Conservation (phyloP, 2,329 filamentous ascomycete genomes). For the Trichoderma afroharzianum region DNA sequence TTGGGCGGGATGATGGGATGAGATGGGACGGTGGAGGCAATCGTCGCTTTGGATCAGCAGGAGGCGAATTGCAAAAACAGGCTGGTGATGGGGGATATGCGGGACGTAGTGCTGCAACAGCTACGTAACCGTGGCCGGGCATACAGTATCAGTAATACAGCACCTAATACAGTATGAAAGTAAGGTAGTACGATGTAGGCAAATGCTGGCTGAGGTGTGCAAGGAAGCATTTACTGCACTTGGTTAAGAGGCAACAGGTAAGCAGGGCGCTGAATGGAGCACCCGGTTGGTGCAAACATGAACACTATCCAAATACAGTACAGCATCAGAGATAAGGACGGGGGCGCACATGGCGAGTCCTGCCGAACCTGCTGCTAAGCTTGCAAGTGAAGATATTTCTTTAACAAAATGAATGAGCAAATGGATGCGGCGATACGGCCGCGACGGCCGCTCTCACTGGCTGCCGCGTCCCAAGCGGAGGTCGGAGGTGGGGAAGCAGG, state of each 20-base stretch:
- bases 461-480: background rate
- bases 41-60: background rate
- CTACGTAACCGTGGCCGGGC: background rate
- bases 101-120: background rate
- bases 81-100: background rate
- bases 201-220: background rate
- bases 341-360: background rate
- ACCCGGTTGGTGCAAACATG: background rate
- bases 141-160: too few species aligned
- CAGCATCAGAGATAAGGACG: background rate
- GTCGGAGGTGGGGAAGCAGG: background rate
- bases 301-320: background rate
- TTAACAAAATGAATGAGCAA: constrained; percentile 16
- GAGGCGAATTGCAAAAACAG: background rate
- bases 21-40: background rate
- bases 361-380: background rate
- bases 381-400: background rate
- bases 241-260: background rate
- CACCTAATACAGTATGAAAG: background rate
- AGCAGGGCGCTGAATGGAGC: background rate
- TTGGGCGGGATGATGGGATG: too few species aligned
- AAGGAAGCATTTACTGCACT: background rate
- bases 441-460: constrained; percentile 4
- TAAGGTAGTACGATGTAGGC: background rate
- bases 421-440: background rate